Base-by-base conservation (phyloP, 345 rosid species). In the Chamaenerion angustifolium region DNA sequence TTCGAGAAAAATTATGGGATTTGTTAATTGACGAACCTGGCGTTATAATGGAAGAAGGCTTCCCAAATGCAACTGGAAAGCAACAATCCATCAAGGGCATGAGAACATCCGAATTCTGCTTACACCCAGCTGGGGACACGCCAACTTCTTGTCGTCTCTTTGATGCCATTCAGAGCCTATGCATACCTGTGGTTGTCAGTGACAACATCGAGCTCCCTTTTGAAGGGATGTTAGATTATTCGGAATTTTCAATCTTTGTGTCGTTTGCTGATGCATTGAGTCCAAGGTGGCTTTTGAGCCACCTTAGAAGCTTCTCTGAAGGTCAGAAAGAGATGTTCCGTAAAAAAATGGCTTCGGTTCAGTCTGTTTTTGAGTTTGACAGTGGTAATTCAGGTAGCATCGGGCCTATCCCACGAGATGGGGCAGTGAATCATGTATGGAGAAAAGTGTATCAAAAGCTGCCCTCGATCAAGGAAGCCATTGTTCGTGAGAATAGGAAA, bases 91-190 rank as follows among this genome's bases (percentile, higher is more conserved):
- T 87, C 16, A 70, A 57, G 69, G 95, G 96, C 58, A 92, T 87
- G 96, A 78, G 95, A 61, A 69, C 79, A 19, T 84, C 94, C 11
- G 90, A 87, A 54, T 92, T 87, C 71, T 92, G 98, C 62, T 73
- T 92, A 66, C 98, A 92, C 65, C 98, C 96, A 5, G 95, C 95
- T 0, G 98, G 98, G 48, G 98, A 87, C 55, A 87, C 98, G 14
- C 95, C 98, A 15, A 87, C 96, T 49, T 92, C 95, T 55, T 92
- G 98, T 62, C 76, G 95, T 46, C 88, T 92, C 54, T 92, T 92
- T 40, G 95, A 92, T 66, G 98, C 98, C 67, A 71, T 92, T 47
- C 95, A 80, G 65, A 92, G 96, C 65, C 86, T 92, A 4, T 92
- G 98, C 60, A 84, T 87, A 47, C 98, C 96, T 18, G 86, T 92